phyloP scores from a whole-genome alignment of 106 monocot genomes.

The Vanilla planifolia region DNA sequence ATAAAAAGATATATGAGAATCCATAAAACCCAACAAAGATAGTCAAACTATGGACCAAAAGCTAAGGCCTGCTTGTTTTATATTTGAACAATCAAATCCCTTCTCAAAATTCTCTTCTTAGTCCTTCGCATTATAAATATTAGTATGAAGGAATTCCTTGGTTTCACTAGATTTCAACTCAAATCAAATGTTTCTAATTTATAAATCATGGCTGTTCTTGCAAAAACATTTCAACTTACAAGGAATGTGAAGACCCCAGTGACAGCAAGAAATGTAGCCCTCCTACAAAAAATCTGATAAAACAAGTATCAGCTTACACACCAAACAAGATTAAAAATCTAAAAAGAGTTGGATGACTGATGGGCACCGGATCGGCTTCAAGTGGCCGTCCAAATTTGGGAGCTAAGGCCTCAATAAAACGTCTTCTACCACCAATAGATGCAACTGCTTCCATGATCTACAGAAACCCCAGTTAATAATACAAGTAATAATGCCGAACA shows the following conservation, averaged over 20 bases:
- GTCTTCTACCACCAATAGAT: constrained; percentile 65
- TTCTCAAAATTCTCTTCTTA: no score
- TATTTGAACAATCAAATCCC: no score
- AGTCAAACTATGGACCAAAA: no score
- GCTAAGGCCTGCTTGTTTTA: no score
- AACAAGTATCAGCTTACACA: not conserved
- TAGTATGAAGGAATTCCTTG: not conserved
- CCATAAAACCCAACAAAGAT: no score
- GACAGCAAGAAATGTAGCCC: constrained; percentile 44
- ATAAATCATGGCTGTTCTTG: no score
- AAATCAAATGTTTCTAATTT: no score
- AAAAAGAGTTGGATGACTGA: not conserved
- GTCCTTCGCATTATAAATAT: no score
- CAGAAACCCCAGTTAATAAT: no score
- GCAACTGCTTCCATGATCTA: constrained; percentile 72
- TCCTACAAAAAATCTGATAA: constrained; percentile 78
- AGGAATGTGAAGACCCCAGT: constrained; percentile 69
- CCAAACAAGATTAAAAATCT: not conserved
- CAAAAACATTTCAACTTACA: constrained; percentile 37
- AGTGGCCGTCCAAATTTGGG: constrained; percentile 81
- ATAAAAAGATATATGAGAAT: no score
- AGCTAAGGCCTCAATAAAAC: constrained; percentile 86
- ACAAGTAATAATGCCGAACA: not conserved
- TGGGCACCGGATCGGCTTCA: constrained; percentile 85
- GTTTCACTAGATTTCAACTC: not conserved